Base-by-base conservation (phyloP, 371 early-diverging fungal genomes). In the Actinomortierella wolfii region DNA sequence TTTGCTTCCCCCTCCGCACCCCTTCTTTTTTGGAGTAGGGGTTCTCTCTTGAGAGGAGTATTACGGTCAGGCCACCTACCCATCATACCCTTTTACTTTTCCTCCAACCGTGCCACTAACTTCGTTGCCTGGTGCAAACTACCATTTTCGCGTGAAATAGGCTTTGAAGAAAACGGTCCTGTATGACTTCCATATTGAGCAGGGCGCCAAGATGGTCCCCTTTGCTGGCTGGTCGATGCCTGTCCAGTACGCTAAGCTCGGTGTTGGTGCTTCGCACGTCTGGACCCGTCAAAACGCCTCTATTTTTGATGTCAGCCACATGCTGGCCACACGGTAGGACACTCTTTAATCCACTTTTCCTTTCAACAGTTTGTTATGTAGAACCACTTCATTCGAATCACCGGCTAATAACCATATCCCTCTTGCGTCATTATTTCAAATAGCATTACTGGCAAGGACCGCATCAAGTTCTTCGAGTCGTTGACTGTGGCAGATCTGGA, bases 201-300 rank as follows among this genome's bases (percentile, higher is more conserved):
- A 95, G 53, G 96, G 96, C 23, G 98, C 93, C 49, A 94, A 94
- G 83, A 96, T 98, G 94, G 98, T 95, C 28, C 93, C 94, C 20
- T 98, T 95, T 82, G 98, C 97, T 54, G 99, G 98, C 3, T 97
- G 94, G 88, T 79, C 83, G 56, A 97, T 98, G 97, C 99, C 99
- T 46, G 90, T 98, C 42, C 89, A 90, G 71, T 98, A 97, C 78
- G 51, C 81, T 34, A 82, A 81, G 64, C 84, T 89, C 76, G 92
- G 95, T 47, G 89, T 93, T 25, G 80, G 95, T 41, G 91, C 92
- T 18, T 93, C 94, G 20, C 97, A 97, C 76, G 68, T 86, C 55
- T 95, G 94, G 81, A 97, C 97, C 3, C 86, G 99, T 65, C 78
- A 88, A 67, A 88, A 94, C 59, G 94, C 96, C 1, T 95, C 96